Conservation (phyloP, 768 basidiomycete genomes). For the Dentipellis fragilis region DNA sequence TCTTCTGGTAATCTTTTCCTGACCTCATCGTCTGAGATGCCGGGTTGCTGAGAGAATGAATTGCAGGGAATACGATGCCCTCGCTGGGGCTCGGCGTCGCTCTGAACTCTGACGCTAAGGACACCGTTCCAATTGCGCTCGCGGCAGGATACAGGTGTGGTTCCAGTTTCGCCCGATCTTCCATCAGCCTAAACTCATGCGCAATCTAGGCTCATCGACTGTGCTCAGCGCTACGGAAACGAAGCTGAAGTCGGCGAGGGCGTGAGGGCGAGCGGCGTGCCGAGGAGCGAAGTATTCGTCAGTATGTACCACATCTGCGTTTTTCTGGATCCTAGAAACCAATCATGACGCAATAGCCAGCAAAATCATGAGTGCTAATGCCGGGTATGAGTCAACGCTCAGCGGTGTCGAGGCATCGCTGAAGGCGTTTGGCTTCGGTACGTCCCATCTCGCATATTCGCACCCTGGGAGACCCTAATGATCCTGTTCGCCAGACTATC, state of each 20-base stretch:
- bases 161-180: no score
- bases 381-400: slow-evolving; percentile 2
- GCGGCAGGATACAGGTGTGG: no score
- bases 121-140: no score
- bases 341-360: slow-evolving; percentile 2
- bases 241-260: slow-evolving; percentile 55
- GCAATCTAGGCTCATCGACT: slow-evolving; percentile 52
- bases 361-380: slow-evolving; percentile 10
- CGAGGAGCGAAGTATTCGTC: slow-evolving; percentile 54
- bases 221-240: slow-evolving; percentile 61
- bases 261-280: slow-evolving; percentile 42
- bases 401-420: slow-evolving; percentile 5
- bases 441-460: background rate
- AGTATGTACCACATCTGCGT: slow-evolving; percentile 32
- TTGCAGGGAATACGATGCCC: no score
- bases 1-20: no score
- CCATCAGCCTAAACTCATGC: no score
- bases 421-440: slow-evolving; percentile 1
- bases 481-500: slow-evolving; percentile 32
- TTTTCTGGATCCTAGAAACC: no score
- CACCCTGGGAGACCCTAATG: background rate
- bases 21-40: no score
- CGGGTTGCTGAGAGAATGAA: no score
- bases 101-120: no score
- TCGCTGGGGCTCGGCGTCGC: no score